Evolutionary conservation across 768 basidiomycete species (phyloP).

Genomic region (Hemileccinum rubropunctum): DNA sequence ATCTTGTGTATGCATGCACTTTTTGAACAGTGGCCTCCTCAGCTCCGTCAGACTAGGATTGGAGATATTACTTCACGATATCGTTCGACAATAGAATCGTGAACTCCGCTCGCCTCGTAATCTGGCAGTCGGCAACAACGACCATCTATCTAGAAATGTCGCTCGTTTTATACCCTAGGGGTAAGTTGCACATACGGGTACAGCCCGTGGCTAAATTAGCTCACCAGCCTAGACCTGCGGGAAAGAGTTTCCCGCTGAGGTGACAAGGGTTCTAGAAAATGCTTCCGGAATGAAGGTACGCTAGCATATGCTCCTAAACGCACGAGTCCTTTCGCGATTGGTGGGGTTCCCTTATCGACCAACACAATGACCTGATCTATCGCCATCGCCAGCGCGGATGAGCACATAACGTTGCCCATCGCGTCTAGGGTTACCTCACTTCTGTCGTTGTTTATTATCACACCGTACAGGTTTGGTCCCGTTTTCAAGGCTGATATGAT

Average conservation of each 20-base stretch:
- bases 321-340: constrained; percentile 26
- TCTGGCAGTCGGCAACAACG: not conserved
- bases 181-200: not conserved
- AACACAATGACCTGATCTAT: constrained; percentile 6
- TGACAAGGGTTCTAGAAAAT: constrained; percentile 10
- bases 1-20: not conserved
- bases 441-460: not conserved
- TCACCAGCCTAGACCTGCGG: constrained; percentile 1
- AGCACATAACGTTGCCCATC: constrained; percentile 1
- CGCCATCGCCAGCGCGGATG: not conserved
- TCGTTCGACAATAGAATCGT: constrained; percentile 7
- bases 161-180: not conserved
- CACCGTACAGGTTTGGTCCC: not conserved
- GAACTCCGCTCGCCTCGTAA: constrained; percentile 1
- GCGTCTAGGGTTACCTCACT: constrained; percentile 1
- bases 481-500: not conserved
- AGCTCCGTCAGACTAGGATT: not conserved
- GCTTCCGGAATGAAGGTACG: constrained; percentile 14
- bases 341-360: constrained; percentile 9
- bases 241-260: not conserved
- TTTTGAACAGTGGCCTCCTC: not conserved
- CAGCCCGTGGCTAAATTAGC: constrained; percentile 23
- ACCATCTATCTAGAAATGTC: not conserved
- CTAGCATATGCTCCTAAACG: constrained; percentile 4
- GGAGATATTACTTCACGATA: not conserved